These are phyloP conservation scores for Aphanoascus verrucosus DNA, from an alignment of 2,329 filamentous ascomycete genomes.

Conservation along the genomic window DNA sequence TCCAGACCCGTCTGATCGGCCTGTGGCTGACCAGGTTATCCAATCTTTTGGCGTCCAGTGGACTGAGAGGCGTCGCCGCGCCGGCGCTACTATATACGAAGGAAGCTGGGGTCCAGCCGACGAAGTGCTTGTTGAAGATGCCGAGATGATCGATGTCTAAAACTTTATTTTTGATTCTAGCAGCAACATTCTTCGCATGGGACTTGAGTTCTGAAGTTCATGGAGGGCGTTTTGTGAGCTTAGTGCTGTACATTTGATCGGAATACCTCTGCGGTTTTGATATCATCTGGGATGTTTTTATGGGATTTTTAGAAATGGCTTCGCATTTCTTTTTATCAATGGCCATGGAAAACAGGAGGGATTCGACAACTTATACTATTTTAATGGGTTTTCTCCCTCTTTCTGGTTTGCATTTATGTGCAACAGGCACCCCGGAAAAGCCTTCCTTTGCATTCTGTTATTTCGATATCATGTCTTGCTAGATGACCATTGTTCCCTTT, in stretches of 20 bases:
- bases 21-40: constrained; percentile 63
- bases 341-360: background rate
- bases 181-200: background rate
- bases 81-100: constrained; percentile 90
- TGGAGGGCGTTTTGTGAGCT: background rate
- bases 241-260: constrained; percentile 5
- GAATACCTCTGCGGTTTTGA: constrained; percentile 9
- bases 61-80: constrained; percentile 64
- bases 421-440: background rate
- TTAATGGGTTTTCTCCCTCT: constrained; percentile 1
- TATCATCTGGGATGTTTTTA: constrained; percentile 4
- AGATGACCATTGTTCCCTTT: constrained; percentile 5
- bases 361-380: constrained; percentile 7
- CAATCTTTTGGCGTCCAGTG: constrained; percentile 64
- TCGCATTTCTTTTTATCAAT: constrained; percentile 7
- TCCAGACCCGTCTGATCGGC: constrained; percentile 61
- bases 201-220: background rate
- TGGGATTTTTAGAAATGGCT: constrained; percentile 5
- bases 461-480: constrained; percentile 7
- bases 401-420: constrained; percentile 4
- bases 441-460: background rate
- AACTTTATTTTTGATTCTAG: constrained; percentile 2
- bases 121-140: constrained; percentile 47
- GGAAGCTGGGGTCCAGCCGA: constrained; percentile 84
- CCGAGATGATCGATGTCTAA: constrained; percentile 55